Evolutionary conservation across 352 stramenopile species (phyloP), one percentile per base, ranked within the genome.

Genomic region (Elongisporangium anandrum): DNA sequence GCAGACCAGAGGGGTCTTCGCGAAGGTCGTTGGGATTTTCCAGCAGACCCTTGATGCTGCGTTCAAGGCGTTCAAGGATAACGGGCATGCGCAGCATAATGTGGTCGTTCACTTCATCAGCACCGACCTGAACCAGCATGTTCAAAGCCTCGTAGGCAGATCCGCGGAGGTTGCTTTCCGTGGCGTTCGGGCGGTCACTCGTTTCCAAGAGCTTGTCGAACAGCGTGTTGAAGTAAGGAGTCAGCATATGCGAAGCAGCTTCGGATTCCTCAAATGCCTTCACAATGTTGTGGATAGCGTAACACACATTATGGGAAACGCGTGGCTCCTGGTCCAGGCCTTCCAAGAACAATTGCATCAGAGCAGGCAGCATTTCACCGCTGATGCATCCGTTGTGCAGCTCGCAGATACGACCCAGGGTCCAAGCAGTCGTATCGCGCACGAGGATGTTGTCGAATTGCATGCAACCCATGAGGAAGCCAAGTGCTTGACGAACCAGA

Each of bases 231-330:
- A 90, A 88, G 81, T 98, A 98, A 52, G 93, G 97, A 38, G 77
- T 86, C 48, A 96, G 94, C 64, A 99, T 88, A 52, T 97, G 68
- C 59, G 81, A 63, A 55, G 85, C 63, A 34, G 73, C 69, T 64
- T 89, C 73, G 59, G 80, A 88, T 66, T 93, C 86, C 57, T 88
- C 83, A 57, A 98, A 97, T 0, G 92, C 88, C 65, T 95, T 91
- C n/a, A 97, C 95, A 45, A 99, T 89, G 65, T 98, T 98, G 85
- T 98, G 94, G 64, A 99, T 96, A 12, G 95, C 96, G 60, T 97
- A 98, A 69, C 94, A 98, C 53, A 97, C 92, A 65, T 98, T 96
- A 61, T 92, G 87, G n/a, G 90, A 92, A 54, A 98, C 94, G 65
- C 86, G 85, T n/a, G 87, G 84, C 53, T 95, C 86, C 50, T 94